Conservation (phyloP, 2,329 filamentous ascomycete species). For the Penicillium sp. region DNA sequence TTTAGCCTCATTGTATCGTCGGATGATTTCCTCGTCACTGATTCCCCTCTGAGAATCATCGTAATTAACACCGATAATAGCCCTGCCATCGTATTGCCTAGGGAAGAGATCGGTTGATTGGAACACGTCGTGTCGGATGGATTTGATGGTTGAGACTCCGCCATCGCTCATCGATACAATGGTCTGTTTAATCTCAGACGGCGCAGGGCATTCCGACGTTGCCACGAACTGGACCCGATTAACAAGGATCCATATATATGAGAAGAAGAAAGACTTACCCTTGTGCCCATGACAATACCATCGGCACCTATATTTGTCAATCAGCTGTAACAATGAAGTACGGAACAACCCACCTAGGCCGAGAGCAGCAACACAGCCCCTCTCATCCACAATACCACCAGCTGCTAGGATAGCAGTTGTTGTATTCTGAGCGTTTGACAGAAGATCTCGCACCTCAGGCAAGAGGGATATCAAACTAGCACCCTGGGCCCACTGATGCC, state of each 20-base stretch:
- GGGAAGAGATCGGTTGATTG: constrained; percentile 23
- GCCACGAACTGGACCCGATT: constrained; percentile 42
- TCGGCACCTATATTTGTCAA: constrained; percentile 14
- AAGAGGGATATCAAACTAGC: constrained; percentile 57
- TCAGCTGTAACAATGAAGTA: constrained; percentile 31
- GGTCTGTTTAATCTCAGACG: constrained; percentile 42
- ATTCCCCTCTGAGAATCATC: constrained; percentile 11
- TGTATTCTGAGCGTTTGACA: constrained; percentile 30
- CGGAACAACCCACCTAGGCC: constrained; percentile 47
- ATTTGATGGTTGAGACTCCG: constrained; percentile 49
- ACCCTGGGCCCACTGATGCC: constrained; percentile 58
- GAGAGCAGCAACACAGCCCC: constrained; percentile 56
- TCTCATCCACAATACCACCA: constrained; percentile 59
- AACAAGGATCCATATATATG: constrained; percentile 14
- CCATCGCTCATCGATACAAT: constrained; percentile 47
- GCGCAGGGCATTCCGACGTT: constrained; percentile 45
- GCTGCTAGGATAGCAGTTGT: constrained; percentile 53
- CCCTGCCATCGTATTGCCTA: constrained; percentile 19
- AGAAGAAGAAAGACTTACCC: constrained; percentile 8
- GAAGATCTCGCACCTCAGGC: constrained; percentile 55
- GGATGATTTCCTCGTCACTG: constrained; percentile 19
- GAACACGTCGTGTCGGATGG: constrained; percentile 19
- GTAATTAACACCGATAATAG: constrained; percentile 17
- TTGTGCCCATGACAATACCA: constrained; percentile 22
- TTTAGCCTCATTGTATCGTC: constrained; percentile 16